phyloP scores from a whole-genome alignment of 2,329 filamentous ascomycete species.

The Scedosporium dehoogii region DNA sequence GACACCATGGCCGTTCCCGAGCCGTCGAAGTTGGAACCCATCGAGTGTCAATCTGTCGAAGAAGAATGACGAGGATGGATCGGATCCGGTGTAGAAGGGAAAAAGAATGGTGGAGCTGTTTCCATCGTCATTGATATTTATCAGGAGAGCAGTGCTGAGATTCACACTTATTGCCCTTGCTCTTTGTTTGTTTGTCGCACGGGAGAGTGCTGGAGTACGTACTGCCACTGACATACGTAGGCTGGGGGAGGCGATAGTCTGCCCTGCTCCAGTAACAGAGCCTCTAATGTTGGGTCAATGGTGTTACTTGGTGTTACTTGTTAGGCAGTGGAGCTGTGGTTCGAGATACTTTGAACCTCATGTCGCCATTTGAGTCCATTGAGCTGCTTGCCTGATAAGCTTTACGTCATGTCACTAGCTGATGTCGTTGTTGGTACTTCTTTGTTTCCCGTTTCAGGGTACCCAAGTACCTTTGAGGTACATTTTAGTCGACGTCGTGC shows the following conservation, averaged over 20 bases:
- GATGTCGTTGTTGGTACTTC: neutral
- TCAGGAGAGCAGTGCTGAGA: neutral
- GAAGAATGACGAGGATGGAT: neutral
- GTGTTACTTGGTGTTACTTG: too few species aligned
- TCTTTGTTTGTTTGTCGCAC: neutral
- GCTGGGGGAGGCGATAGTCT: too few species aligned
- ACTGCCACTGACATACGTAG: neutral
- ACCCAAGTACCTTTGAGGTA: too few species aligned
- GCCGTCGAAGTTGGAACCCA: neutral
- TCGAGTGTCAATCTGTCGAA: neutral
- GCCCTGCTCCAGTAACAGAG: too few species aligned
- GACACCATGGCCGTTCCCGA: neutral
- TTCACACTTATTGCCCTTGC: neutral
- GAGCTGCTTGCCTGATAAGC: neutral
- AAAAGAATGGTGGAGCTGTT: neutral
- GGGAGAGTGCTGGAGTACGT: neutral
- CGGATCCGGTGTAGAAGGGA: neutral
- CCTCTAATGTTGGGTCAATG: too few species aligned
- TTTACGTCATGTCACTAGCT: neutral
- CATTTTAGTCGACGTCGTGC: neutral
- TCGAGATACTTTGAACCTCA: too few species aligned
- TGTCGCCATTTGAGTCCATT: too few species aligned
- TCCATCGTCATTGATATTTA: neutral
- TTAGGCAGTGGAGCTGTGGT: too few species aligned
- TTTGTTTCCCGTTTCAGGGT: neutral